Conservation (phyloP, 768 basidiomycete species). For the Trametes meyenii region DNA sequence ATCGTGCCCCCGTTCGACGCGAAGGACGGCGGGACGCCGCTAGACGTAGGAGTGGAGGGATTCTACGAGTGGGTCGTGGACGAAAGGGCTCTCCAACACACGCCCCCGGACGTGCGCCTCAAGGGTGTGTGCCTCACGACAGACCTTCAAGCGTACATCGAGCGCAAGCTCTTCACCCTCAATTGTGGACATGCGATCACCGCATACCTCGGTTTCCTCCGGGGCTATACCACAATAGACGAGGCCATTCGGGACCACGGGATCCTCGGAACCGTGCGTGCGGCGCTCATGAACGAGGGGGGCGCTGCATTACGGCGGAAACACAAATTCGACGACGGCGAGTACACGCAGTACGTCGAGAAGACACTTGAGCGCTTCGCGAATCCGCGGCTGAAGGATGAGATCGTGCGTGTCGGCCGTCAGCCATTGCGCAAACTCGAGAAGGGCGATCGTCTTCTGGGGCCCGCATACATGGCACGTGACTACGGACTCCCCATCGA, state of each 20-base stretch:
- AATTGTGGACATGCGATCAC: constrained; percentile 44
- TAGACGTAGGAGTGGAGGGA: constrained; percentile 45
- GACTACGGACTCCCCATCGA: constrained; percentile 35
- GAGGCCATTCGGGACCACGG: constrained; percentile 36
- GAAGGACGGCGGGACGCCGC: constrained; percentile 23
- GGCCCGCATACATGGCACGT: constrained; percentile 39
- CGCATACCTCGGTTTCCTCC: constrained; percentile 43
- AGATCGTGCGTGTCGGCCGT: constrained; percentile 40
- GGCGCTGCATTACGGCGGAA: constrained; percentile 41
- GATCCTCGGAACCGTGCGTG: constrained; percentile 33
- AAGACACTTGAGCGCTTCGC: constrained; percentile 38
- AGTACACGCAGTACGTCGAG: constrained; percentile 37
- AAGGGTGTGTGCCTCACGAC: constrained; percentile 37
- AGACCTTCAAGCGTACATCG: constrained; percentile 40
- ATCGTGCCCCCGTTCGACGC: constrained; percentile 36
- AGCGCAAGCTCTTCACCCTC: constrained; percentile 47
- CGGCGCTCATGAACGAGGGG: constrained; percentile 39
- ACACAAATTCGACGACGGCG: constrained; percentile 29
- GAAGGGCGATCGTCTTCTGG: constrained; percentile 39
- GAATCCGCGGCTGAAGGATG: constrained; percentile 41
- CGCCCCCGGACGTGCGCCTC: constrained; percentile 31
- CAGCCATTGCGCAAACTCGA: constrained; percentile 45
- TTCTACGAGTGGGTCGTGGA: constrained; percentile 48
- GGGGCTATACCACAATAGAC: constrained; percentile 36
- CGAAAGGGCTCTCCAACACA: constrained; percentile 31